These are phyloP conservation scores for Candida nitratophila DNA, from an alignment of 805 yeast species.

Conservation along the genomic window DNA sequence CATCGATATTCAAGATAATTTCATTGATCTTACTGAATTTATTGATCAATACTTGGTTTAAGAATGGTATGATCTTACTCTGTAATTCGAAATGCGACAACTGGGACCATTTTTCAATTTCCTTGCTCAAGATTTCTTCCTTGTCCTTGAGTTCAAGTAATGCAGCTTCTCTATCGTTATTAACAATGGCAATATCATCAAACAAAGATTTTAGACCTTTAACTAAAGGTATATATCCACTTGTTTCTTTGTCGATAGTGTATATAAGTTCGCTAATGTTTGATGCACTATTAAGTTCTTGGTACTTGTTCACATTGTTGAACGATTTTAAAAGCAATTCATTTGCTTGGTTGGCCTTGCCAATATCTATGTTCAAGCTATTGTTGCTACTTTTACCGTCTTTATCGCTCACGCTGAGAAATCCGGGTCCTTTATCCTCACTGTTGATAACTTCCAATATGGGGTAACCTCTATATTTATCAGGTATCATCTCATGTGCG, in stretches of 20 bases:
- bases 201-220: conserved; percentile 19
- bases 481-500: conserved; percentile 12
- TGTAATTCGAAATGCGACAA: conserved; percentile 28
- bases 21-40: conserved; percentile 22
- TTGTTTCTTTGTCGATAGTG: conserved; percentile 21
- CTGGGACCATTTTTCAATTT: conserved; percentile 27
- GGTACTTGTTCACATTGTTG: conserved; percentile 19
- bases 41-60: conserved; percentile 18
- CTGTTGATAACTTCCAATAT: conserved; percentile 10
- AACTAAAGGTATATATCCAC: conserved; percentile 21
- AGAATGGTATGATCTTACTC: conserved; percentile 22
- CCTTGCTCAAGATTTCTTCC: conserved; percentile 7
- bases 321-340: conserved; percentile 18
- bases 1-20: conserved; percentile 26
- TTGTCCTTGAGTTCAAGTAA: conserved; percentile 5
- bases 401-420: background rate
- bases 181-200: conserved; percentile 12
- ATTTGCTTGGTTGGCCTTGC: conserved; percentile 21
- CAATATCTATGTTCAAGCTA: conserved; percentile 16
- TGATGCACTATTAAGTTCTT: conserved; percentile 20
- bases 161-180: background rate
- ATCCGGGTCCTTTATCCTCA: conserved; percentile 4
- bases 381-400: background rate
- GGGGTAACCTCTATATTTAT: conserved; percentile 19
- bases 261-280: conserved; percentile 19